A percentile compares a stretch with the other conserved stretches of the same genome.
Conservation (phyloP, 371 early-diverging fungal species). For the Mucor lusitanicus region DNA sequence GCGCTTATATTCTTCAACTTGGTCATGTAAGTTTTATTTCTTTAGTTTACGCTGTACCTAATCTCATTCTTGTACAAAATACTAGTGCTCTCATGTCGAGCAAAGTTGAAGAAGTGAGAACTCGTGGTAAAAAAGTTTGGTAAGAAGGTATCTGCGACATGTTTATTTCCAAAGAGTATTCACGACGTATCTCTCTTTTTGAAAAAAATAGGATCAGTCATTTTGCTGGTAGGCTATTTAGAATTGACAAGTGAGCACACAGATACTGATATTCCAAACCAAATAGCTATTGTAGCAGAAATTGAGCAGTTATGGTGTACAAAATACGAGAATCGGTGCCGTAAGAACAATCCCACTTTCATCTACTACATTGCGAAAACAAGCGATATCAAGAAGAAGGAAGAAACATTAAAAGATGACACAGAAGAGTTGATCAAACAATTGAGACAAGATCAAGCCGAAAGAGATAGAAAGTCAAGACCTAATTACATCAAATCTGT, state of each 20-base stretch:
- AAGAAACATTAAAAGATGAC: neutral
- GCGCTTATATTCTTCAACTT: constrained; percentile 16
- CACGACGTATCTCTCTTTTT: neutral
- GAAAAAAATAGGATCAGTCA: constrained; percentile 5
- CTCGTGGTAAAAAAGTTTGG: constrained; percentile 15
- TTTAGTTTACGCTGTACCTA: neutral
- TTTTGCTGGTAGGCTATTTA: constrained; percentile 15
- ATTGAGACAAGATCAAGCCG: neutral
- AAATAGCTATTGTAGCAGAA: no score
- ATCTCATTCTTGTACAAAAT: neutral
- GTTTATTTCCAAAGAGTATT: neutral
- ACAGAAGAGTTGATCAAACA: neutral
- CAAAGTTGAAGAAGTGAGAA: constrained; percentile 10
- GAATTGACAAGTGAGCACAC: neutral
- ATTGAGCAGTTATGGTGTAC: neutral
- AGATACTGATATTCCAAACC: no score
- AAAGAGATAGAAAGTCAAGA: neutral
- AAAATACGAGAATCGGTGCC: neutral
- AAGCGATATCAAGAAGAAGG: neutral
- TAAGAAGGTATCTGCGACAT: neutral
- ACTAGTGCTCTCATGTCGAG: constrained; percentile 21
- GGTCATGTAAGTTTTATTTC: constrained; percentile 11
- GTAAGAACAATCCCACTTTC: constrained; percentile 17
- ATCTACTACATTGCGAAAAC: constrained; percentile 10
- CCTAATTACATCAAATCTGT: neutral